Evolutionary conservation across 2,329 filamentous ascomycete species (phyloP).

Genomic region (Cytospora mali): DNA sequence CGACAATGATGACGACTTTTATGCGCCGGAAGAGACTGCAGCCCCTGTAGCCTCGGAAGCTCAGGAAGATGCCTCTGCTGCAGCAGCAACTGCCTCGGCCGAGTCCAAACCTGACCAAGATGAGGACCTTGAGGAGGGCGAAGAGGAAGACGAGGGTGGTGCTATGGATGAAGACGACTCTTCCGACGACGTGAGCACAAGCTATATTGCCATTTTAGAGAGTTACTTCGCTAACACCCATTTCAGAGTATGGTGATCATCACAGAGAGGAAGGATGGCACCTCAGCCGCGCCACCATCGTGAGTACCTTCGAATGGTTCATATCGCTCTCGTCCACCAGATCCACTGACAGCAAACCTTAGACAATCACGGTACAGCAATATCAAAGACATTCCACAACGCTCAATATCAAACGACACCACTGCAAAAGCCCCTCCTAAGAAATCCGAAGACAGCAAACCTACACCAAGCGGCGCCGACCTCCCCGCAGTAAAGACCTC

Average conservation of each 20-base stretch:
- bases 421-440: conserved; percentile 47
- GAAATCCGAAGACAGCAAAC: conserved; percentile 36
- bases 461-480: conserved; percentile 30
- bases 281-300: conserved; percentile 61
- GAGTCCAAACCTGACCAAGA: conserved; percentile 41
- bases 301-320: conserved; percentile 40
- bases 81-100: conserved; percentile 25
- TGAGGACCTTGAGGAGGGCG: conserved; percentile 64
- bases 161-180: conserved; percentile 61
- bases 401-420: conserved; percentile 56
- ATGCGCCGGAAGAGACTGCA: conserved; percentile 61
- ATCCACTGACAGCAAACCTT: not conserved
- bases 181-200: conserved; percentile 42
- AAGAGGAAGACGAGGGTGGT: conserved; percentile 64
- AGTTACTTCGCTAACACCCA: conserved; percentile 11
- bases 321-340: not conserved
- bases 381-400: conserved; percentile 66
- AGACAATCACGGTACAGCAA: conserved; percentile 67
- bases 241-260: conserved; percentile 68
- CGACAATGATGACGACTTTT: conserved; percentile 66
- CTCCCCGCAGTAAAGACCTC: conserved; percentile 72
- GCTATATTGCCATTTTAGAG: not conserved
- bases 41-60: conserved; percentile 36
- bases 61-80: conserved; percentile 17
- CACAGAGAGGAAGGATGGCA: conserved; percentile 66